A percentile compares a stretch with the other conserved stretches of the same genome.
These are phyloP conservation scores for Trametes pubescens DNA, from an alignment of 1,284 basidiomycete species.

Conservation along the genomic window DNA sequence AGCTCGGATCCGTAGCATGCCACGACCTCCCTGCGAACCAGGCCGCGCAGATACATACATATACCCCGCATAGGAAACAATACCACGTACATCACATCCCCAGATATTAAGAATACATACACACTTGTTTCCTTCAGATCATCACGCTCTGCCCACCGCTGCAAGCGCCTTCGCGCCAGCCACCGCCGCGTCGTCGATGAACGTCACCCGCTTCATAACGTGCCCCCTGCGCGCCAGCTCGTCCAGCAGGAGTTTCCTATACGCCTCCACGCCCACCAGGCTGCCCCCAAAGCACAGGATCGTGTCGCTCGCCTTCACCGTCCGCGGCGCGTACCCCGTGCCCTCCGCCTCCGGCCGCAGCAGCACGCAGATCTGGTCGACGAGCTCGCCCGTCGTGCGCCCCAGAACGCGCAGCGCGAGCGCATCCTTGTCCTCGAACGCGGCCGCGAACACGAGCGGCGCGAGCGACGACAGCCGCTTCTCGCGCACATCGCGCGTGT, in stretches of 20 bases:
- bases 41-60: no score
- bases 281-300: constrained; percentile 80
- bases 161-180: constrained; percentile 56
- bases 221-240: constrained; percentile 64
- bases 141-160: no score
- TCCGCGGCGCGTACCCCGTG: constrained; percentile 43
- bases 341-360: constrained; percentile 49
- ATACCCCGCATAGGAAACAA: no score
- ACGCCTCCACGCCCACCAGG: constrained; percentile 65
- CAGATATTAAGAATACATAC: not conserved
- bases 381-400: constrained; percentile 60
- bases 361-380: constrained; percentile 66
- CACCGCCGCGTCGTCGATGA: constrained; percentile 71
- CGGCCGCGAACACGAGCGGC: constrained; percentile 76
- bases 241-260: constrained; percentile 67
- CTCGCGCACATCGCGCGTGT: constrained; percentile 61
- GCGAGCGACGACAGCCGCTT: constrained; percentile 76
- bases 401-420: constrained; percentile 67
- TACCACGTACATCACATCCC: not conserved
- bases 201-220: constrained; percentile 67
- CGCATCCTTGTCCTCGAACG: constrained; percentile 68
- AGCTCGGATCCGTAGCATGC: no score
- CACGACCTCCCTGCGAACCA: no score
- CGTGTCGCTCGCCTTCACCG: constrained; percentile 60
- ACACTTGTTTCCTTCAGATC: not conserved